phyloP scores from a whole-genome alignment of 2,329 filamentous ascomycete genomes.

The Macrophomina pseudophaseolina region DNA sequence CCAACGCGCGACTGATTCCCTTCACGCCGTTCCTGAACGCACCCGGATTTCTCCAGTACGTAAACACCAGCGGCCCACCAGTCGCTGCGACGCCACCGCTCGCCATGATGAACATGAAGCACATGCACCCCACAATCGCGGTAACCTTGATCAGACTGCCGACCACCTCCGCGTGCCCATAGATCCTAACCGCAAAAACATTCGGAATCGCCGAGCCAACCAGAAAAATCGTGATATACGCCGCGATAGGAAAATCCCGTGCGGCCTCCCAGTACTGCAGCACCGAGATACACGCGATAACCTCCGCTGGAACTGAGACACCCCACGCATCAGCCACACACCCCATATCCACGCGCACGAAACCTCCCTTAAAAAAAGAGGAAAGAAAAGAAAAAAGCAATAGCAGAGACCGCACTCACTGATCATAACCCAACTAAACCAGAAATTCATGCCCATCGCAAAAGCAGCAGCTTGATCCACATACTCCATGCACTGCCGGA shows the following conservation, averaged over 20 bases:
- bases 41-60: conserved; percentile 35
- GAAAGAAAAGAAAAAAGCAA: conserved; percentile 26
- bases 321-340: too few species aligned
- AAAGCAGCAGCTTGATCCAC: conserved; percentile 38
- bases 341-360: too few species aligned
- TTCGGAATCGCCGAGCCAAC: conserved; percentile 48
- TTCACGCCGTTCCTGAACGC: conserved; percentile 13
- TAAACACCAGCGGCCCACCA: conserved; percentile 41
- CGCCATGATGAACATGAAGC: conserved; percentile 34
- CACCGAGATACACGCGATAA: conserved; percentile 31
- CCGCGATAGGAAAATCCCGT: conserved; percentile 45
- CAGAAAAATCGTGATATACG: conserved; percentile 54
- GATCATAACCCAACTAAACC: conserved; percentile 43
- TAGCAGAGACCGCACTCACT: conserved; percentile 13
- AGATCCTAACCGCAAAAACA: conserved; percentile 50
- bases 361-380: neutral
- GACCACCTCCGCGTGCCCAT: conserved; percentile 57
- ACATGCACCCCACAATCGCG: conserved; percentile 26
- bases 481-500: conserved; percentile 2
- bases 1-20: conserved; percentile 41
- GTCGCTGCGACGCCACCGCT: conserved; percentile 41
- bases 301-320: conserved; percentile 27
- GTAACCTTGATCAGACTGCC: conserved; percentile 43
- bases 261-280: conserved; percentile 36
- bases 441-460: conserved; percentile 43